phyloP scores from a whole-genome alignment of 129 eudicot genomes.

The Flaveria ramosissima region DNA sequence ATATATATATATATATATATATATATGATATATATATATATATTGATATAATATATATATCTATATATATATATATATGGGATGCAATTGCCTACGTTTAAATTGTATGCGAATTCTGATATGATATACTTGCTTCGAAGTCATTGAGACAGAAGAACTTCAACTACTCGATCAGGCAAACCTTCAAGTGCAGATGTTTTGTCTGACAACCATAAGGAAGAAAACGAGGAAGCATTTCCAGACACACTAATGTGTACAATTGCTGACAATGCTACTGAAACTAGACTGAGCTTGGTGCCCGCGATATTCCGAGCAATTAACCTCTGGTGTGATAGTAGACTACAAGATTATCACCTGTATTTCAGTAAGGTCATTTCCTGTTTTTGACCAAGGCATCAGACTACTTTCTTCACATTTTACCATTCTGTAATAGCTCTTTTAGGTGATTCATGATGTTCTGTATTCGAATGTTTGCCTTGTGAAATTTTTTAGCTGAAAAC shows the following conservation, averaged over 20 bases:
- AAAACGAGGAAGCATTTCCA: slow-evolving; percentile 49
- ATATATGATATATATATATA: too few species aligned
- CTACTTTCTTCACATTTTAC: slow-evolving; percentile 19
- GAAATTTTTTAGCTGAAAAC: slow-evolving; percentile 17
- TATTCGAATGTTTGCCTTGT: slow-evolving; percentile 18
- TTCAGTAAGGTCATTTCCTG: slow-evolving; percentile 66
- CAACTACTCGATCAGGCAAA: slow-evolving; percentile 65
- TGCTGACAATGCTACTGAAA: slow-evolving; percentile 37
- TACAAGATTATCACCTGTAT: slow-evolving; percentile 87
- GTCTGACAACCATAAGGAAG: slow-evolving; percentile 41
- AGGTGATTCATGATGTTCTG: not conserved
- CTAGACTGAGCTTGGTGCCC: slow-evolving; percentile 53
- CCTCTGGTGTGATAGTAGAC: slow-evolving; percentile 69
- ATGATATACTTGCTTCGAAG: slow-evolving; percentile 45
- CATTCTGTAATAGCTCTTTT: slow-evolving; percentile 18
- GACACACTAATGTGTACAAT: slow-evolving; percentile 46
- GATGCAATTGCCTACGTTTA: not conserved
- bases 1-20: too few species aligned
- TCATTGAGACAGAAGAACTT: slow-evolving; percentile 63
- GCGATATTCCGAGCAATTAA: slow-evolving; percentile 63
- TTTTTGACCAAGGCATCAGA: slow-evolving; percentile 8
- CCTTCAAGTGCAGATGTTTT: slow-evolving; percentile 57
- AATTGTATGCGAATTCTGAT: slow-evolving; percentile 20
- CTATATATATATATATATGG: too few species aligned
- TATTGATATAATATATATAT: too few species aligned